phyloP scores from a whole-genome alignment of 1,139 yeast species.

The Taphrina wiesneri region DNA sequence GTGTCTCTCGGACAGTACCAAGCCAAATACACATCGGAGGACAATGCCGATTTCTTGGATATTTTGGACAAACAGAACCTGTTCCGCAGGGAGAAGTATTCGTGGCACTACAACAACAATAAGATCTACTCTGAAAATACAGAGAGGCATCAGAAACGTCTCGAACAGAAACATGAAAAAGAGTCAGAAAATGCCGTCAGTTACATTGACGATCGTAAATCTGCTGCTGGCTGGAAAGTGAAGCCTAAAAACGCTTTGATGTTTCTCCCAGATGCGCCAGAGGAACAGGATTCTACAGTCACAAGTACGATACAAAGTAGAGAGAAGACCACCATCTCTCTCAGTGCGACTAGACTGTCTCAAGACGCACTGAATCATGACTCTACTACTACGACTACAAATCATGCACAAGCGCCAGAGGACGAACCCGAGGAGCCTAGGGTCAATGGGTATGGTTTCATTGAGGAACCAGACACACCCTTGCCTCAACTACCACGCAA shows the following conservation, averaged over 20 bases:
- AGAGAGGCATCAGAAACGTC: background rate
- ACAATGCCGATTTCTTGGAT: slow-evolving; percentile 44
- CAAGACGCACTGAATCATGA: background rate
- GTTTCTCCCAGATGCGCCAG: slow-evolving; percentile 39
- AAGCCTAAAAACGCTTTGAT: slow-evolving; percentile 41
- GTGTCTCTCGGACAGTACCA: slow-evolving; percentile 42
- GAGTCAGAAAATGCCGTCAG: slow-evolving; percentile 1
- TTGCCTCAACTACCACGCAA: background rate
- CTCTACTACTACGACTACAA: background rate
- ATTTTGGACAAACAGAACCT: slow-evolving; percentile 42
- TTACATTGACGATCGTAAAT: slow-evolving; percentile 35
- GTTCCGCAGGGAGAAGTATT: slow-evolving; percentile 39
- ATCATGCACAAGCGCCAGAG: background rate
- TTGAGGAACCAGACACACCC: slow-evolving; percentile 33
- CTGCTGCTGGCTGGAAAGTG: slow-evolving; percentile 36
- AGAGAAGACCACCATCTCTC: slow-evolving; percentile 10
- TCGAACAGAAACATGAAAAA: background rate
- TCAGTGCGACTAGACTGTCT: slow-evolving; percentile 16
- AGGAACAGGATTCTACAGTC: background rate
- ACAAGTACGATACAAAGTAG: background rate
- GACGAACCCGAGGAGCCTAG: slow-evolving; percentile 32
- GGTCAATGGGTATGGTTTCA: slow-evolving; percentile 39
- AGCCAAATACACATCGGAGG: slow-evolving; percentile 45
- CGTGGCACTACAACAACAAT: slow-evolving; percentile 43
- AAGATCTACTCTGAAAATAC: slow-evolving; percentile 32